phyloP scores from a whole-genome alignment of 257 asterid genomes.

The Paraleonurus japonicus region DNA sequence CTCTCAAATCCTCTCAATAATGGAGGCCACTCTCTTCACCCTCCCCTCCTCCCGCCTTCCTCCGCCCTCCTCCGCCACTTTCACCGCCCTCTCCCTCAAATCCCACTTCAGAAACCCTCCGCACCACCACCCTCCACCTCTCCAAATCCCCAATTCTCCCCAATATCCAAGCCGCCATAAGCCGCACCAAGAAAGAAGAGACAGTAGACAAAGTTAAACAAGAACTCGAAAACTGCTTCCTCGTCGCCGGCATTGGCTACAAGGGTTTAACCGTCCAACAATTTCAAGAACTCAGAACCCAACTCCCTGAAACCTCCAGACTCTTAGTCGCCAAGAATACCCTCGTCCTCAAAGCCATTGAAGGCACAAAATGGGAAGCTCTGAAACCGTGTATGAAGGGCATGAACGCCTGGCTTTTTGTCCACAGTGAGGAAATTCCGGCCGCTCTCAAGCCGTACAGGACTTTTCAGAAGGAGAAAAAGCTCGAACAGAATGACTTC shows the following conservation, averaged over 20 bases:
- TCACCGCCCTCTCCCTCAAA: slow-evolving; percentile 52
- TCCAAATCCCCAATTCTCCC: slow-evolving; percentile 33
- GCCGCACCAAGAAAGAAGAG: slow-evolving; percentile 88
- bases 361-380: slow-evolving; percentile 81
- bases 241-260: slow-evolving; percentile 83
- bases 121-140: slow-evolving; percentile 34
- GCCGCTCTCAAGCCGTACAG: slow-evolving; percentile 91
- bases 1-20: slow-evolving; percentile 26
- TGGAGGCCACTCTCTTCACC: slow-evolving; percentile 74
- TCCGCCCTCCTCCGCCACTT: slow-evolving; percentile 27
- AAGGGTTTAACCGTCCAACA: slow-evolving; percentile 83
- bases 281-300: slow-evolving; percentile 68
- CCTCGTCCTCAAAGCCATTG: slow-evolving; percentile 80
- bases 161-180: slow-evolving; percentile 67
- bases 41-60: slow-evolving; percentile 41
- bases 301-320: slow-evolving; percentile 72
- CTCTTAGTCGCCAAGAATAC: slow-evolving; percentile 90
- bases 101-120: slow-evolving; percentile 61
- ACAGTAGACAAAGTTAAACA: slow-evolving; percentile 73
- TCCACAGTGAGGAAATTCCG: slow-evolving; percentile 86
- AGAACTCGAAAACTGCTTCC: slow-evolving; percentile 67
- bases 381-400: slow-evolving; percentile 91
- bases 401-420: slow-evolving; percentile 94
- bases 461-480: slow-evolving; percentile 78
- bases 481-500: slow-evolving; percentile 78